Evolutionary conservation across 495 filamentous ascomycete genomes (phyloP).

Genomic region (Penicillium coffeae): DNA sequence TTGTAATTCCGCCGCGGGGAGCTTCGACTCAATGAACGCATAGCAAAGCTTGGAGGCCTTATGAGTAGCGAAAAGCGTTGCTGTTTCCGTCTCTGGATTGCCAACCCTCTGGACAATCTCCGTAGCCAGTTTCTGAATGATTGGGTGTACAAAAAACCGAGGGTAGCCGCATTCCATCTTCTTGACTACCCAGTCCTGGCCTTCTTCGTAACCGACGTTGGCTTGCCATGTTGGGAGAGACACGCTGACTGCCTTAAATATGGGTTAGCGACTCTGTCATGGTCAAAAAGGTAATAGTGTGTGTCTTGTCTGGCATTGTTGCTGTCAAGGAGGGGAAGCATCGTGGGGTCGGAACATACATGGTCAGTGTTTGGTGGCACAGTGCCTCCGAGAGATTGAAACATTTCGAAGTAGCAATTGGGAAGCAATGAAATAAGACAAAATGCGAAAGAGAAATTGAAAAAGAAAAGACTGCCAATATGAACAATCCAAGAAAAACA

Average conservation of each 20-base stretch:
- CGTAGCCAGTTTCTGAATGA: slow-evolving; percentile 67
- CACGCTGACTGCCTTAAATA: slow-evolving; percentile 81
- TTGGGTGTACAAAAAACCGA: slow-evolving; percentile 87
- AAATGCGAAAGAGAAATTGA: slow-evolving; percentile 1
- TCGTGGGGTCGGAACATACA: slow-evolving; percentile 39
- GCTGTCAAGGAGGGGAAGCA: slow-evolving; percentile 16
- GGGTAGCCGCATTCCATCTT: slow-evolving; percentile 92
- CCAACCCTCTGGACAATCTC: slow-evolving; percentile 66
- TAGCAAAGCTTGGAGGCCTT: slow-evolving; percentile 64
- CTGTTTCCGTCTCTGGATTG: slow-evolving; percentile 52
- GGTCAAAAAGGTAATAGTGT: neutral
- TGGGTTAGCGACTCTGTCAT: slow-evolving; percentile 7
- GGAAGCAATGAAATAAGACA: neutral
- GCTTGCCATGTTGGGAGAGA: slow-evolving; percentile 91
- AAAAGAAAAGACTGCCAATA: neutral
- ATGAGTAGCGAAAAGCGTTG: slow-evolving; percentile 76
- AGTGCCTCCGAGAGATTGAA: slow-evolving; percentile 40
- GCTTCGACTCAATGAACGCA: slow-evolving; percentile 62
- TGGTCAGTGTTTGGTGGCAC: slow-evolving; percentile 53
- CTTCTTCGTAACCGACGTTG: slow-evolving; percentile 91
- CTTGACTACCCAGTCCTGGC: slow-evolving; percentile 75
- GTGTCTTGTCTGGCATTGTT: neutral
- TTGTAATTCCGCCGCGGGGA: slow-evolving; percentile 39
- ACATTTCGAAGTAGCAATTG: slow-evolving; percentile 23
- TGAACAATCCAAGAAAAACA: neutral